A percentile compares a stretch with the other conserved stretches of the same genome.
Evolutionary conservation across 2,329 filamentous ascomycete species (phyloP).

Genomic region (Neonectria faginata): DNA sequence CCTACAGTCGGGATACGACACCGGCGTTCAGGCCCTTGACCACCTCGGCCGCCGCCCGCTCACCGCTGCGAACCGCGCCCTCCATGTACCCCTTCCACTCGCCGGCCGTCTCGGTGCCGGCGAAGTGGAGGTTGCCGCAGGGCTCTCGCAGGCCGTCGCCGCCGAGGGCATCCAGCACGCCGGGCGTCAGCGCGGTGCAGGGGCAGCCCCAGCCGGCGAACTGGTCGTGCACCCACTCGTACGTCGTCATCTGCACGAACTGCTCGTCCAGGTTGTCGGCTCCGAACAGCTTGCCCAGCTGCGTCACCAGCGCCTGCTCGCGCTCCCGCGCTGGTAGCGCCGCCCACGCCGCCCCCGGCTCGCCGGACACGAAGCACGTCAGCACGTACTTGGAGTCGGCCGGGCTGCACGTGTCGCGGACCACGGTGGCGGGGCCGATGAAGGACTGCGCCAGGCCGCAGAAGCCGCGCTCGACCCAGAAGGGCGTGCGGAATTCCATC

Average conservation of each 20-base stretch:
- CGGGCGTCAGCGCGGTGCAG: slow-evolving; percentile 52
- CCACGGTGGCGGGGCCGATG: slow-evolving; percentile 58
- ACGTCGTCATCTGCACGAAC: slow-evolving; percentile 49
- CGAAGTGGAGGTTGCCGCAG: slow-evolving; percentile 40
- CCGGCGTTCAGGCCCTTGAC: slow-evolving; percentile 27
- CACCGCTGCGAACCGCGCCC: slow-evolving; percentile 39
- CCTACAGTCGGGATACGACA: slow-evolving; percentile 26
- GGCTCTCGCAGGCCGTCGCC: slow-evolving; percentile 50
- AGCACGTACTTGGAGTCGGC: slow-evolving; percentile 48
- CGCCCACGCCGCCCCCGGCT: slow-evolving; percentile 50
- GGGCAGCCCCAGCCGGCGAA: slow-evolving; percentile 56
- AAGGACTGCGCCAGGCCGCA: slow-evolving; percentile 61
- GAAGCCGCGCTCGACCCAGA: slow-evolving; percentile 53
- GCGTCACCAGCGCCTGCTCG: slow-evolving; percentile 39
- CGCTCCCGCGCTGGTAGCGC: slow-evolving; percentile 37
- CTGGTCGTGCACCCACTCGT: slow-evolving; percentile 55
- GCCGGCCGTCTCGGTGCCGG: slow-evolving; percentile 40
- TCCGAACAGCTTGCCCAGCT: slow-evolving; percentile 45
- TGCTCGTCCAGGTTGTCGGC: slow-evolving; percentile 31
- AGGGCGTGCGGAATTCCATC: slow-evolving; percentile 54
- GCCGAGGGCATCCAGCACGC: slow-evolving; percentile 50
- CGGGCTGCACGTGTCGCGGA: slow-evolving; percentile 56
- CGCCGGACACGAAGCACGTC: slow-evolving; percentile 57
- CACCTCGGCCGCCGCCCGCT: slow-evolving; percentile 38
- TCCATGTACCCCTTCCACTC: slow-evolving; percentile 47